Base-by-base conservation (phyloP, 1,139 yeast genomes). In the Pichia norvegensis region DNA sequence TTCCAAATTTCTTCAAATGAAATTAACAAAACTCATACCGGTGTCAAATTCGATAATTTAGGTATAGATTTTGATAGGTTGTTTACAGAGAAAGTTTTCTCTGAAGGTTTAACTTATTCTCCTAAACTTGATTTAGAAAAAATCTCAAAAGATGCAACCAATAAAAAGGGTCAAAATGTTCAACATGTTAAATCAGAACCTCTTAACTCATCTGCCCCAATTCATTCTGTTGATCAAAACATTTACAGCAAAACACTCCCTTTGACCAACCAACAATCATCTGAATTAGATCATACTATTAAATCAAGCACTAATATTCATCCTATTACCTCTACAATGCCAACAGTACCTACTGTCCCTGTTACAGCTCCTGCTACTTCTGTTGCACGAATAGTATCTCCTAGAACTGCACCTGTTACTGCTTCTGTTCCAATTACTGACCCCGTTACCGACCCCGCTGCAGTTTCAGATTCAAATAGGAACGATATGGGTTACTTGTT, bases 81-180 rank as follows among this genome's bases (percentile, higher is more conserved):
- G 19, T 55, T 53, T 42, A 50, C 55, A 6, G 58, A 52, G 40
- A 53, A 50, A 37, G 58, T 42, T 68, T 54, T 66, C 51, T 72
- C 74, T 65, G 74, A 51, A 67, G 72, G 59, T 56, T 77, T 46
- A 2, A 23, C 27, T 36, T 33, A 20, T 10, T 5, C 5, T 17
- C 16, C 27, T 20, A 38, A 38, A 14, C 22, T 22, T 22, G 75
- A 29, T 11, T 29, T 38, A 14, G 16, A 36, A 29, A 16, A 21
- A 23, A 17, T 16, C 8, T 17, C 40, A 5, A 31, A 31, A 31
- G 16, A 17, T 4, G 23, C 27, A 41, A 21, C 36, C 22, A 16
- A 19, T 36, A 42, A 4, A 31, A 37, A 16, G 13, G 16, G 4
- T 29, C 29, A 19, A 22, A 29, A 33, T 35, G 23, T 35, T n/a